Base-by-base conservation (phyloP, 306 rosid species). In the Acacia confusa region DNA sequence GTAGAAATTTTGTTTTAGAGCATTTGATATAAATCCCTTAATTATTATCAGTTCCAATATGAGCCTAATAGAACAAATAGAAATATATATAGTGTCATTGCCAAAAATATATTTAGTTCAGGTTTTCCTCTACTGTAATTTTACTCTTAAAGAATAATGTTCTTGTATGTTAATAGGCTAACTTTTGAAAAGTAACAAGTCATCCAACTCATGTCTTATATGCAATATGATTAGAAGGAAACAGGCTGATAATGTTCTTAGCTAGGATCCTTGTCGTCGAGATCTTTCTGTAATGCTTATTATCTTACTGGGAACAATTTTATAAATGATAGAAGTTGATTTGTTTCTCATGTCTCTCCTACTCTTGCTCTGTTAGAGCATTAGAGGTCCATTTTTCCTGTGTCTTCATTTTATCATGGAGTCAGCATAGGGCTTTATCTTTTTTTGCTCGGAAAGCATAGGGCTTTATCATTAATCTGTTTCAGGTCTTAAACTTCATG, bases 401-500 rank as follows among this genome's bases (percentile, higher is more conserved):
- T 24, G 34, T 12, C 27, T 24, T 71, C 50, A 24, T 32, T 25
- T 45, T 76, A 57, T 74, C 40, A 40, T 71, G 76, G 27, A 78
- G 72, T 86, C 67, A 52, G 34, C 61, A 41, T 28, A 13, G 24
- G 82, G 38, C 72, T 73, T 64, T 85, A 7, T 77, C 40, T n/a
- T n/a, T n/a, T n/a, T n/a, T n/a, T n/a, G n/a, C n/a, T n/a, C n/a
- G n/a, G n/a, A n/a, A n/a, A n/a, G n/a, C n/a, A 41, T 28, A 13
- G 24, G 82, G 38, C 72, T 73, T 64, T 85, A 7, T 77, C 40
- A 53, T 79, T 78, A 44, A 80, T 67, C 38, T 83, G 81, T 89
- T 82, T 57, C 89, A 95, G 97, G 98, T 93, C 83, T 86, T 95
- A 75, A 95, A 86, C 85, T 95, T 95, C 87, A 95, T 92, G 98